A percentile compares a stretch with the other conserved stretches of the same genome.
Conservation (phyloP, 768 basidiomycete genomes). For the Suillus subalutaceus region DNA sequence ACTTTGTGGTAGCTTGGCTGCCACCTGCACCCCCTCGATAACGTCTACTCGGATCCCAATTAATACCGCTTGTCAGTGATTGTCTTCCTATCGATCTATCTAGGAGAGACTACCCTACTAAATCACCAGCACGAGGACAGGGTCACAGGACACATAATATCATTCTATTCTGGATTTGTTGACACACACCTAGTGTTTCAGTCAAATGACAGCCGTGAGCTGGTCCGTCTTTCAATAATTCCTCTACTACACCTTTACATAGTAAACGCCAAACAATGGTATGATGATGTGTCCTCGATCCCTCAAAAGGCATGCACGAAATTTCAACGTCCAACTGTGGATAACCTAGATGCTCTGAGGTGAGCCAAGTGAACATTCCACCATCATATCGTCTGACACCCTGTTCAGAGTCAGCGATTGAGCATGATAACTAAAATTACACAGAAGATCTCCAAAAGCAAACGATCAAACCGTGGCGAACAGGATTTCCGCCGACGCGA, state of each 20-base stretch:
- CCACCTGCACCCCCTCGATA: not conserved
- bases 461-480: constrained; percentile 1
- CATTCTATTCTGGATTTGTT: not conserved
- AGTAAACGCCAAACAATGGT: not conserved
- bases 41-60: not conserved
- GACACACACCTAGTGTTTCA: not conserved
- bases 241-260: not conserved
- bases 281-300: not conserved
- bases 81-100: not conserved
- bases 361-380: not conserved
- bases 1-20: not conserved
- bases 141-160: not conserved
- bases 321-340: not conserved
- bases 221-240: not conserved
- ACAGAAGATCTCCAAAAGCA: not conserved
- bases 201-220: not conserved
- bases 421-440: not conserved
- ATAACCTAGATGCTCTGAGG: not conserved
- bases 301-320: not conserved
- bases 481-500: not conserved
- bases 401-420: not conserved
- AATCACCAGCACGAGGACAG: not conserved
- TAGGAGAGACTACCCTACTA: not conserved
- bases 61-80: no score
- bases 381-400: not conserved